Evolutionary conservation across 106 monocot species (phyloP).

Genomic region (Ottelia alismoides): DNA sequence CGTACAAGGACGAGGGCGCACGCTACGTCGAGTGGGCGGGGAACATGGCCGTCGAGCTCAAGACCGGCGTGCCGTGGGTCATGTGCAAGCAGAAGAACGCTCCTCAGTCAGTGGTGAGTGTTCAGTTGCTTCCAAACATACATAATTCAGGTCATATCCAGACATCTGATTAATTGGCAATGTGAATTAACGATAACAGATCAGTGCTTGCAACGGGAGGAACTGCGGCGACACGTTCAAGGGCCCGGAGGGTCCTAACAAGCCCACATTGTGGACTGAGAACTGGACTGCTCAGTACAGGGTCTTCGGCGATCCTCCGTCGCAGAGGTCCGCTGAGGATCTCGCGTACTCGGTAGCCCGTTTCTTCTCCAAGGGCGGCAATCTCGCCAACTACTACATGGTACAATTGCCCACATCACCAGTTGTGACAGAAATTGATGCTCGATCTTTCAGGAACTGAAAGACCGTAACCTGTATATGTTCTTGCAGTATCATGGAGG

Average conservation of each 20-base stretch:
- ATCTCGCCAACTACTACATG: conserved; percentile 90
- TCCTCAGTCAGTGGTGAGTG: conserved; percentile 59
- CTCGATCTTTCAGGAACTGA: background rate
- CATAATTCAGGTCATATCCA: background rate
- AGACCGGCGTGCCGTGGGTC: conserved; percentile 76
- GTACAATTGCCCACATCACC: too few relatives aligned
- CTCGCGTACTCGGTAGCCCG: conserved; percentile 66
- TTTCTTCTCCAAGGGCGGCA: conserved; percentile 77
- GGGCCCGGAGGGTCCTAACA: conserved; percentile 33
- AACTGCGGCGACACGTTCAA: conserved; percentile 81
- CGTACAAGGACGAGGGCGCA: conserved; percentile 24
- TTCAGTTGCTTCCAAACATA: background rate
- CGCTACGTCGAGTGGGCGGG: conserved; percentile 70
- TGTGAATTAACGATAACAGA: too few relatives aligned
- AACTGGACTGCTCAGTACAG: conserved; percentile 99
- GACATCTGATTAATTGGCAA: too few relatives aligned
- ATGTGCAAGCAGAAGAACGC: conserved; percentile 93
- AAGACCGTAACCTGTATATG: too few relatives aligned
- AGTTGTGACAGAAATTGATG: background rate
- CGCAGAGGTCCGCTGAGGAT: conserved; percentile 86
- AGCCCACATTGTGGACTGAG: conserved; percentile 83
- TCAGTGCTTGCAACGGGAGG: conserved; percentile 92
- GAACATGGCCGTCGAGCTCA: conserved; percentile 31
- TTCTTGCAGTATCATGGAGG: conserved; percentile 85
- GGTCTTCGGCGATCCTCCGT: conserved; percentile 86